Base-by-base conservation (phyloP, 768 basidiomycete genomes). In the Dictyophora rubrovolvata region DNA sequence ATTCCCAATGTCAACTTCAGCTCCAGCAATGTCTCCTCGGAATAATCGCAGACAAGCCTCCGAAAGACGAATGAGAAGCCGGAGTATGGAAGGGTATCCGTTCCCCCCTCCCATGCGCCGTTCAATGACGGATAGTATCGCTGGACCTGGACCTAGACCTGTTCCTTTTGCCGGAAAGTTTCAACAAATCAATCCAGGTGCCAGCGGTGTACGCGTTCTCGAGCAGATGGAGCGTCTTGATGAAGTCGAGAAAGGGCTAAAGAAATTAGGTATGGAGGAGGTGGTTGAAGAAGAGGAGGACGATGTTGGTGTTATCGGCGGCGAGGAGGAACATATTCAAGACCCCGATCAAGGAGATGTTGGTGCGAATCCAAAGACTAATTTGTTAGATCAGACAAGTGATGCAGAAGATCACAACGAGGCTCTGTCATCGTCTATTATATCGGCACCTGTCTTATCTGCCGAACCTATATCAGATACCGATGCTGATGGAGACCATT, bases 171-270 rank as follows among this genome's bases (percentile, higher is more conserved):
- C 84, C 12, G 80, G 84, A n/a, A 91, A 90, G 71, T 87, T 88
- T 70, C 82, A 86, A 66, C 80, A 84, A 52, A 84, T 91, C 35
- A 87, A 89, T 66, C 89, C 89, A 50, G 88, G 87, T 37, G 90
- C 89, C 28, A 92, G 89, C 0, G 91, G 91, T 11, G 89, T 93
- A 22, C 86, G 83, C 10, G 85, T 93, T 52, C 76, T 93, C 37
- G 87, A 89, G 65, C 89, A 92, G 63, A 76, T 93, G 63, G 91
- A 93, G 67, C 82, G 87, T 50, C 71, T 93, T 50, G 91, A 93
- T 67, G 85, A 82, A 16, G 87, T 88, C 17, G 88, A 91, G 63
- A 86, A 87, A 8, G 83, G 87, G 62, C 69, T 90, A 61, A 84
- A 88, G 66, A 76, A 87, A 51, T 77, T 90, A n/a, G 84, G 83